phyloP scores from a whole-genome alignment of 345 rosid species.

The Citrus australasica region DNA sequence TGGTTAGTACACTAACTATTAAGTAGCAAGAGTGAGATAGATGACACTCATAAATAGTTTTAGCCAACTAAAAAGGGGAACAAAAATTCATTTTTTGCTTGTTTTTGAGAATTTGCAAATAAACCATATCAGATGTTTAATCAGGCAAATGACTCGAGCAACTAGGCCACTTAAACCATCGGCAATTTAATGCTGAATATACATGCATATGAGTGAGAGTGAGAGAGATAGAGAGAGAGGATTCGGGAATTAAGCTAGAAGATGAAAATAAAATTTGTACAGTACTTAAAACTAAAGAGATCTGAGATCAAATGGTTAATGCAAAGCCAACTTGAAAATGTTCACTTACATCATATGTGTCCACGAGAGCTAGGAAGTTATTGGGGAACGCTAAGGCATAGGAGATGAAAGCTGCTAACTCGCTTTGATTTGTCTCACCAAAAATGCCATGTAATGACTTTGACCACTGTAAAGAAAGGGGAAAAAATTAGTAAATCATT shows the following conservation, averaged over 20 bases:
- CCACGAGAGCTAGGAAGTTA: conserved; percentile 83
- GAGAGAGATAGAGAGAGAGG: not conserved
- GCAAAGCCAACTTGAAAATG: conserved; percentile 2
- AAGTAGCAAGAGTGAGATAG: not conserved
- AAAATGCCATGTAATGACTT: conserved; percentile 46
- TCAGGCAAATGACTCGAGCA: conserved; percentile 1
- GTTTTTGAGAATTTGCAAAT: not conserved
- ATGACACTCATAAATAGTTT: not conserved
- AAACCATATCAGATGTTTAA: not conserved
- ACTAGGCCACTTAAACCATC: not conserved
- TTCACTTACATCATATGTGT: conserved; percentile 82
- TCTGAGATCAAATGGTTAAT: not conserved
- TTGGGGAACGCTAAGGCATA: conserved; percentile 93
- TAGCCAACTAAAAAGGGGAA: not conserved
- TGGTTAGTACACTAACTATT: not conserved
- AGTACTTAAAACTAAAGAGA: not conserved
- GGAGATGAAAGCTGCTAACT: conserved; percentile 88
- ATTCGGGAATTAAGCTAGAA: not conserved
- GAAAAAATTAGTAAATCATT: not conserved
- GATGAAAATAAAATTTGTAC: not conserved
- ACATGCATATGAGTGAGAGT: not conserved
- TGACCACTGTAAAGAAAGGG: conserved; percentile 47
- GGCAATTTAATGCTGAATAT: not conserved
- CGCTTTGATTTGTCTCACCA: conserved; percentile 91
- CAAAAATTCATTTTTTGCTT: not conserved